phyloP scores from a whole-genome alignment of 2,329 filamentous ascomycete genomes.

The Phaeophleospora eucalypticola region DNA sequence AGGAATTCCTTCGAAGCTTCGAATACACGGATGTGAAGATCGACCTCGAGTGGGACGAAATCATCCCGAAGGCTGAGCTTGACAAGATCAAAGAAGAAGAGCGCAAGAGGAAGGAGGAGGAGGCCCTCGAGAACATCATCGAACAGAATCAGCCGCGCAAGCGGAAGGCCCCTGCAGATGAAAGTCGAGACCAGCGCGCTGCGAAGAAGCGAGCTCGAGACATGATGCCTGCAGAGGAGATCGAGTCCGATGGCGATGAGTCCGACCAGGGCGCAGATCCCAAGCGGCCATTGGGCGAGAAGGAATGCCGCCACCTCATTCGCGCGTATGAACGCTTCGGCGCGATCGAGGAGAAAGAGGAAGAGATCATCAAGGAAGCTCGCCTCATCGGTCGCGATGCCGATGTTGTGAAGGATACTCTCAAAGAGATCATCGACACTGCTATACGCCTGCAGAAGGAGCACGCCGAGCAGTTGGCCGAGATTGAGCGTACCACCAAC shows the following conservation, averaged over 20 bases:
- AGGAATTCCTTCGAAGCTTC: conserved; percentile 84
- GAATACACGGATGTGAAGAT: conserved; percentile 98
- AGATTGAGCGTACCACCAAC: conserved; percentile 65
- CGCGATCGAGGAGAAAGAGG: conserved; percentile 78
- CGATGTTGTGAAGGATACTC: conserved; percentile 69
- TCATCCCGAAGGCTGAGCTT: conserved; percentile 90
- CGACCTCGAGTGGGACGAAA: conserved; percentile 94
- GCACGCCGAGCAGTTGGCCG: conserved; percentile 60
- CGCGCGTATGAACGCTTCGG: conserved; percentile 88
- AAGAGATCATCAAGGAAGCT: conserved; percentile 84
- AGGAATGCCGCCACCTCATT: conserved; percentile 88
- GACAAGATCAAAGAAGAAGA: conserved; percentile 87
- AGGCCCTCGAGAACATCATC: conserved; percentile 75
- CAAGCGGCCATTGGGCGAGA: conserved; percentile 82
- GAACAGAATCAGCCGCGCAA: conserved; percentile 81
- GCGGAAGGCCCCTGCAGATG: conserved; percentile 62
- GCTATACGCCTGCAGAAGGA: conserved; percentile 68
- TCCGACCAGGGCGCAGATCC: conserved; percentile 64
- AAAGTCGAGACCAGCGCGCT: conserved; percentile 59
- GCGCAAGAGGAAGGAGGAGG: conserved; percentile 75
- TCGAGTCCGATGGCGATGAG: conserved; percentile 56
- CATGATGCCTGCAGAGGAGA: conserved; percentile 52
- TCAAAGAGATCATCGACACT: conserved; percentile 73
- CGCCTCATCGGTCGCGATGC: conserved; percentile 77
- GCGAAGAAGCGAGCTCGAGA: conserved; percentile 66